Conservation (phyloP, 2,329 filamentous ascomycete species). For the Microdochium trichocladiopsis region DNA sequence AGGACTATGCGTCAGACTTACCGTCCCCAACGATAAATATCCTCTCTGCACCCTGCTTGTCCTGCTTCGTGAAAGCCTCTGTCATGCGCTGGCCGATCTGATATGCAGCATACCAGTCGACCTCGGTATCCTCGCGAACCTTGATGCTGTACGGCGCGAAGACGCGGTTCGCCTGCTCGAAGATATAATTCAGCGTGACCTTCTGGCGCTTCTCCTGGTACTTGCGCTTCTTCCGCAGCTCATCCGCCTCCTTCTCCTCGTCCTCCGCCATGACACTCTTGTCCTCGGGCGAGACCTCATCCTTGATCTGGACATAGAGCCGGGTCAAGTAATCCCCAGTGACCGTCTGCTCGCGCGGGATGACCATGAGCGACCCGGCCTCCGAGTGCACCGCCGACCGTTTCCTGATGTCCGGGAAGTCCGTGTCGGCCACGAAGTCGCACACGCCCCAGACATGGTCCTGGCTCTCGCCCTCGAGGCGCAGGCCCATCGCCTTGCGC, state of each 20-base stretch:
- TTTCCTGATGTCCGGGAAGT: constrained; percentile 37
- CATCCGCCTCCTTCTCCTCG: background rate
- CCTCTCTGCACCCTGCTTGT: constrained; percentile 25
- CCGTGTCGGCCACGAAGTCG: constrained; percentile 30
- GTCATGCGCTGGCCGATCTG: constrained; percentile 34
- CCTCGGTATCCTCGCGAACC: constrained; percentile 20
- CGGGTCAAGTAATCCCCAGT: constrained; percentile 31
- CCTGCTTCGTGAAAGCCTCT: constrained; percentile 26
- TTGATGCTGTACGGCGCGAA: constrained; percentile 29
- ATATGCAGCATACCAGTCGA: constrained; percentile 37
- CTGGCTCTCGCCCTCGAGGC: constrained; percentile 27
- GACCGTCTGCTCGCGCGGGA: constrained; percentile 34
- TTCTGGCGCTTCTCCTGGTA: constrained; percentile 19
- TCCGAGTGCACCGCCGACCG: constrained; percentile 34
- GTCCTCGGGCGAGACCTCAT: constrained; percentile 17
- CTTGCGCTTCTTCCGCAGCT: constrained; percentile 7
- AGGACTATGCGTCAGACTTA: constrained; percentile 10
- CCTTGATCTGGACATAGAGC: constrained; percentile 31
- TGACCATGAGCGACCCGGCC: constrained; percentile 38
- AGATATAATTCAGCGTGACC: constrained; percentile 25
- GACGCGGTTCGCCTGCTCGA: constrained; percentile 23
- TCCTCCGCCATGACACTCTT: constrained; percentile 5
- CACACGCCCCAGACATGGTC: constrained; percentile 37
- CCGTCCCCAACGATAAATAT: constrained; percentile 37
- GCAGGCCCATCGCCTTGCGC: constrained; percentile 25